Evolutionary conservation across 1,284 basidiomycete genomes (phyloP).

Genomic region (Sporisorium iseilematis-ciliati): DNA sequence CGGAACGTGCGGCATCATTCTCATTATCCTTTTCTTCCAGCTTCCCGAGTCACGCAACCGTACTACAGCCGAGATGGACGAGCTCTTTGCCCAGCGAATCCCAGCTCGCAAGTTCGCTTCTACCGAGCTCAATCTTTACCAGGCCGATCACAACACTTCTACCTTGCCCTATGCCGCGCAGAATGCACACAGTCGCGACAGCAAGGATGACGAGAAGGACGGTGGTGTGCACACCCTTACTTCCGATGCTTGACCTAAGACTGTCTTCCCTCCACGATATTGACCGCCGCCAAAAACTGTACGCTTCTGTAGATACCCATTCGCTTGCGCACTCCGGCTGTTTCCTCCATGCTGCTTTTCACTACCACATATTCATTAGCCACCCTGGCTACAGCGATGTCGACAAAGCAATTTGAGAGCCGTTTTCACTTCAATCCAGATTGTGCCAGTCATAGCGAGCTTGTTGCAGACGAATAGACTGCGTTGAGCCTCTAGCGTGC

Average conservation of each 20-base stretch:
- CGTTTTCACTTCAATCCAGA: not conserved
- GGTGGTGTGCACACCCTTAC: not conserved
- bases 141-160: not conserved
- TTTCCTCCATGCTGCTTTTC: not conserved
- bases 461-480: not conserved
- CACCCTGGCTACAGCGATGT: not conserved
- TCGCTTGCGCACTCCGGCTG: not conserved
- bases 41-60: constrained; percentile 60
- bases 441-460: not conserved
- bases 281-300: not conserved
- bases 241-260: not conserved
- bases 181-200: not conserved
- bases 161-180: not conserved
- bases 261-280: not conserved
- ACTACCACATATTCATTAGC: not conserved
- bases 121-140: not conserved
- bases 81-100: constrained; percentile 59
- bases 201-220: constrained; percentile 1
- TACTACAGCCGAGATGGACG: constrained; percentile 60
- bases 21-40: constrained; percentile 55
- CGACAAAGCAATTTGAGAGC: not conserved
- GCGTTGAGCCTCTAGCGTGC: not conserved
- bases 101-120: constrained; percentile 67
- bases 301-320: not conserved
- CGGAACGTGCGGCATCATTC: constrained; percentile 62